Evolutionary conservation across 1,139 yeast species (phyloP), one percentile per base, ranked within the genome.

Genomic region (Kodamaea suecica): DNA sequence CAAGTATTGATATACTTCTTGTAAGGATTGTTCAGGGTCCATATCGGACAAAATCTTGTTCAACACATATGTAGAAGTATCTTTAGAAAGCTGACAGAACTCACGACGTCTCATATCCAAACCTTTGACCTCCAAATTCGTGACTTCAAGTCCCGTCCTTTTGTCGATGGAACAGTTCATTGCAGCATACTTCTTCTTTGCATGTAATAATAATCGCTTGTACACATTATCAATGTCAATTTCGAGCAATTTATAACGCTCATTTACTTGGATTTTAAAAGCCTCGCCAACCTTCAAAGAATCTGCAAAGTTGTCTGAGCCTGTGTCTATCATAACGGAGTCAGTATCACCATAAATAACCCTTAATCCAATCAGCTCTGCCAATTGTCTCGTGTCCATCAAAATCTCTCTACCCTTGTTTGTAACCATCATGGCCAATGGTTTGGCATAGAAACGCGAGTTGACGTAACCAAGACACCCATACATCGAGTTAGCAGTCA

Each of bases 311-410:
- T 66, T 72, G 38, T 73, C 77, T 29, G 78, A 83, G 29, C 90
- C 90, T 2, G 97, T 88, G 58, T 92, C 95, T 54, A 94, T 88
- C 99, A 94, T 94, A 36, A 94, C 97, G 23, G 98, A 94, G 67
- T 94, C 99, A 0, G 99, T 94, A 66, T 94, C 99, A 70, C 99
- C 99, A 53, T 94, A 94, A 13, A 94, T 87, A 34, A 94, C 98
- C 41, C 87, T 72, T 41, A 92, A 70, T 0, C 85, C 84, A 48
- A 82, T 68, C 40, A 82, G 74, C 57, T 90, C 97, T 0, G 97
- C 98, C 42, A 94, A 68, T 52, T 85, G 95, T 57, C 95, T 79
- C 0, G 99, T 92, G 52, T 85, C 92, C 81, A 83, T 84, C 51
- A 94, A 73, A 57, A 90, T 88, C 59, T 94, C 97, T 64, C 99